These are phyloP conservation scores for Phytophthora hybrid DNA, from an alignment of 352 stramenopile species.

Conservation along the genomic window DNA sequence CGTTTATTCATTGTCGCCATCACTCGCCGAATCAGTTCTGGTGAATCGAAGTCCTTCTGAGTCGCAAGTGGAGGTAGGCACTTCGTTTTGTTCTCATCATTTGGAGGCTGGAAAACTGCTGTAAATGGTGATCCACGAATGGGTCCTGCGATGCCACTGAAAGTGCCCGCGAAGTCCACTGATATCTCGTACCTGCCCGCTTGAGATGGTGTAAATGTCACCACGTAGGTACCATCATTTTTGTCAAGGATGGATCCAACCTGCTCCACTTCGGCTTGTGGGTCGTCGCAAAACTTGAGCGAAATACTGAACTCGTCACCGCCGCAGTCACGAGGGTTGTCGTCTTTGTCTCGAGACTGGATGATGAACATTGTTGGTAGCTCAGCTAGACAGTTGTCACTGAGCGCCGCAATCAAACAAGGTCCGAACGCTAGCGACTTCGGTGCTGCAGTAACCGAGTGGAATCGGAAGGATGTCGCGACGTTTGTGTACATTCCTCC, in stretches of 20 bases:
- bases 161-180: conserved; percentile 94
- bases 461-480: conserved; percentile 89
- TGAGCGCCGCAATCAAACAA: conserved; percentile 77
- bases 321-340: conserved; percentile 91
- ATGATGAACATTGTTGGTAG: conserved; percentile 92
- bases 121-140: conserved; percentile 95
- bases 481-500: conserved; percentile 95
- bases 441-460: conserved; percentile 92
- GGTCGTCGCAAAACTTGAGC: conserved; percentile 57
- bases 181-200: conserved; percentile 89
- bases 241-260: conserved; percentile 84
- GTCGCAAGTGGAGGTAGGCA: conserved; percentile 71
- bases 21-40: conserved; percentile 71
- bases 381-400: conserved; percentile 73
- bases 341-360: conserved; percentile 91
- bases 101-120: conserved; percentile 46
- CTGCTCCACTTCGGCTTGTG: conserved; percentile 49
- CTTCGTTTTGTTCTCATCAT: conserved; percentile 78
- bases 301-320: conserved; percentile 95
- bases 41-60: conserved; percentile 82
- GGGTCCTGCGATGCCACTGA: conserved; percentile 91
- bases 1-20: conserved; percentile 89
- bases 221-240: conserved; percentile 94
- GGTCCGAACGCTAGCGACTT: conserved; percentile 96
- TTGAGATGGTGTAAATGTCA: conserved; percentile 87